A percentile compares a stretch with the other conserved stretches of the same genome.
Evolutionary conservation across 768 basidiomycete species (phyloP).

Genomic region (Russula abietina): DNA sequence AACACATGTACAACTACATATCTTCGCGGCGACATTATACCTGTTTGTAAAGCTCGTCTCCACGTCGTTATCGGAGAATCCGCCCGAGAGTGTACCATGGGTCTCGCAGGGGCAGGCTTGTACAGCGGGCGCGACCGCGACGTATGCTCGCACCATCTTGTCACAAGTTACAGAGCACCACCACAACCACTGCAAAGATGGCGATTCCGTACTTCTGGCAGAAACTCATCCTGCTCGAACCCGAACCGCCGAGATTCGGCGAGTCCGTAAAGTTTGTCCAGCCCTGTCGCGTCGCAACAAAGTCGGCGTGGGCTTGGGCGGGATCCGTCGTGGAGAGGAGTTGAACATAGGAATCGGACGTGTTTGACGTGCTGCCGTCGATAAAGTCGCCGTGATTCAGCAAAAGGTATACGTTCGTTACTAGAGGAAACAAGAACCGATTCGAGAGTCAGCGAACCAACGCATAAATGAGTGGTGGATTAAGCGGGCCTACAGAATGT

Average conservation of each 20-base stretch:
- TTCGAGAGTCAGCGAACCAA: too few relatives aligned
- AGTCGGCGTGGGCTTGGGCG: background rate
- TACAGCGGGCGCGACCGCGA: conserved; percentile 11
- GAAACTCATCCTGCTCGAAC: background rate
- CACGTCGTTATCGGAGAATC: too few relatives aligned
- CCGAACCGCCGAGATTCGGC: background rate
- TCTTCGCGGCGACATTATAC: too few relatives aligned
- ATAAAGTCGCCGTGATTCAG: too few relatives aligned
- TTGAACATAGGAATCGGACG: conserved; percentile 60
- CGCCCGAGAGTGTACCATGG: too few relatives aligned
- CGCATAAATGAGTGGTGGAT: too few relatives aligned
- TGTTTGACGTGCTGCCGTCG: too few relatives aligned
- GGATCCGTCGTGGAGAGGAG: conserved; percentile 48
- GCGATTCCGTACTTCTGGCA: conserved; percentile 10
- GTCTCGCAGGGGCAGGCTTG: conserved; percentile 7
- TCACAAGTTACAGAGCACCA: background rate
- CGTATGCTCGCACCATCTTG: background rate
- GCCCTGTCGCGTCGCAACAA: conserved; percentile 4
- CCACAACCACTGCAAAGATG: background rate
- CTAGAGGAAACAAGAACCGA: too few relatives aligned
- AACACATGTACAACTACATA: too few relatives aligned
- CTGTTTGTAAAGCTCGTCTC: too few relatives aligned
- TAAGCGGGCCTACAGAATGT: too few relatives aligned
- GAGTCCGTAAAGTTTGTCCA: conserved; percentile 4
- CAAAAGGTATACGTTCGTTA: too few relatives aligned